These are phyloP conservation scores for Massarina eburnea DNA, from an alignment of 2,329 filamentous ascomycete species.

Conservation along the genomic window DNA sequence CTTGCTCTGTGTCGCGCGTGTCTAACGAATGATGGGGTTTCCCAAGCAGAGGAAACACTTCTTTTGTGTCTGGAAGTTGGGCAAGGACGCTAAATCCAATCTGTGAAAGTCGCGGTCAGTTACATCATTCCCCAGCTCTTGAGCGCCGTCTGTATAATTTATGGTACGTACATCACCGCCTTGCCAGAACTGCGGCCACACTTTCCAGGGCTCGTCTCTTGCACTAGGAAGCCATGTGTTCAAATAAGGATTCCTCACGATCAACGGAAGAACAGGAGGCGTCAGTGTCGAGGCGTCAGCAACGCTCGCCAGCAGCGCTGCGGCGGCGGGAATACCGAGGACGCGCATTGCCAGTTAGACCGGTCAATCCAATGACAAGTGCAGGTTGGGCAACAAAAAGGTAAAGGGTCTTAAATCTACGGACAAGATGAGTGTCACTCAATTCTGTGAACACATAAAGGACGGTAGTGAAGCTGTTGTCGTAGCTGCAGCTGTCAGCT, in stretches of 20 bases:
- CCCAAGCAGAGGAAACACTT: slow-evolving; percentile 66
- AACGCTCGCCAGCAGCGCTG: slow-evolving; percentile 46
- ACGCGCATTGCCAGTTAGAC: slow-evolving; percentile 37
- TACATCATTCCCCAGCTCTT: neutral
- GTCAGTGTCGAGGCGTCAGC: slow-evolving; percentile 55
- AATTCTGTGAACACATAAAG: slow-evolving; percentile 3
- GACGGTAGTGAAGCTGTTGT: slow-evolving; percentile 6
- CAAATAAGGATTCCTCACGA: slow-evolving; percentile 55
- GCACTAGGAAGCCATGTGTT: slow-evolving; percentile 64
- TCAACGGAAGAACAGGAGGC: slow-evolving; percentile 55
- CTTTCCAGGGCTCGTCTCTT: slow-evolving; percentile 73
- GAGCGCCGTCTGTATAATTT: too few relatives aligned
- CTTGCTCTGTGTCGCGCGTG: slow-evolving; percentile 43
- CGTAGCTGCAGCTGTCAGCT: slow-evolving; percentile 21
- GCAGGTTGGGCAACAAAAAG: neutral
- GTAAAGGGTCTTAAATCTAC: slow-evolving; percentile 4
- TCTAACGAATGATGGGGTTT: slow-evolving; percentile 65
- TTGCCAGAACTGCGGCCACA: slow-evolving; percentile 87
- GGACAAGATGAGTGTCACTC: neutral
- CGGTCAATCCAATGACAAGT: neutral
- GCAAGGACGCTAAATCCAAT: slow-evolving; percentile 66
- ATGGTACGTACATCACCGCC: slow-evolving; percentile 61
- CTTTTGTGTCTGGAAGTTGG: slow-evolving; percentile 60
- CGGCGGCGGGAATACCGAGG: slow-evolving; percentile 17
- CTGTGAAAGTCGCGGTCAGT: slow-evolving; percentile 26